Evolutionary conservation across 495 filamentous ascomycete genomes (phyloP), one percentile per base, ranked within the genome.

Genomic region (Tuber borchii): DNA sequence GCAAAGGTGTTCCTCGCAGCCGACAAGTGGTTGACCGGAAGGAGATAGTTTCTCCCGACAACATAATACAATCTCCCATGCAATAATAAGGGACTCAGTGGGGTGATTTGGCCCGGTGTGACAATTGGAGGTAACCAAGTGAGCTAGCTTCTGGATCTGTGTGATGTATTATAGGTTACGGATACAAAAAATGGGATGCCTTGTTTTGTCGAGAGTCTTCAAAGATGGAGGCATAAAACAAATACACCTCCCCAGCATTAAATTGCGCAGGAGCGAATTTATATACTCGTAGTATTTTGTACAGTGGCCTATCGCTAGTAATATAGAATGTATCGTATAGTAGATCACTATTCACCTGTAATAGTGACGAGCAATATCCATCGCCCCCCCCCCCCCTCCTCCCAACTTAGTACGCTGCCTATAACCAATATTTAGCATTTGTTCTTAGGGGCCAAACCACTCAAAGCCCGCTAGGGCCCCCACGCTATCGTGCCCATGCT

Each of bases 1-100:
- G 76, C 81, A 26, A 79, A 81, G 37, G 71, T 74, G 37, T 83
- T 83, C 77, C 72, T 83, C 26, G 81, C 76, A 40, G 81, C 81
- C 31, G 81, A 83, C 46, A 73, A 75, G 43, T 83, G 81, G 81
- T 69, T 83, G 68, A 73, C 75, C 8, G 76, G 48, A 46, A 81
- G 80, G 34, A 78, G 80, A 46, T 81, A 80, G 72, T 34, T 65
- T 65, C 56, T 7, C 34, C 34, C 34, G 26, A 65, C 26, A 65
- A 65, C 17, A 34, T 7, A 34, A 34, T 34, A 61, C 51, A 65
- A 65, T 31, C 14, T 19, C 26, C 56, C 56, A 7, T 34, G 56
- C 56, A 34, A 56, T n/a, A 56, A 34, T 34, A 65, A 65, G 56
- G 56, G 56, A 65, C 56, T 19, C 26, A 34, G 56, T 34, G 26